phyloP scores from a whole-genome alignment of 1,284 basidiomycete species.

The Coriolopsis trogii region DNA sequence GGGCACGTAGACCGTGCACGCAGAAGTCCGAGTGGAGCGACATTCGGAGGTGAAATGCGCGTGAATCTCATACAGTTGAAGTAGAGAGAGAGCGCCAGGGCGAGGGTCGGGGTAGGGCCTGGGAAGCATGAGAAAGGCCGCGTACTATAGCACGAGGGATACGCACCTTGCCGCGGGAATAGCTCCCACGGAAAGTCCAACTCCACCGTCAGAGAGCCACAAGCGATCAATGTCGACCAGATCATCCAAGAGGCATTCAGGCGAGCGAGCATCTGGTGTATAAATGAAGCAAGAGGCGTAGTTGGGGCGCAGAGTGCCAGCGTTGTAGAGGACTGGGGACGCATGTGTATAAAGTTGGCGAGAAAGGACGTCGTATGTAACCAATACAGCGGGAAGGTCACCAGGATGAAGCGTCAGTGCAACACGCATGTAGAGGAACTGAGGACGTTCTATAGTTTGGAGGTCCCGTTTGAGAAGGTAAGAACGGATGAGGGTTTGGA shows the following conservation, averaged over 20 bases:
- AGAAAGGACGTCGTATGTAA: neutral
- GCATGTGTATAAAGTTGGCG: neutral
- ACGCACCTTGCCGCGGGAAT: neutral
- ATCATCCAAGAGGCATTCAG: neutral
- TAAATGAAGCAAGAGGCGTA: neutral
- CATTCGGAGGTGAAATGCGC: too few relatives aligned
- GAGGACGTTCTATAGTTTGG: neutral
- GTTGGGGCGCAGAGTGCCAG: neutral
- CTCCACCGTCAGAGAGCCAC: neutral
- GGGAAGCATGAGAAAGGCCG: too few relatives aligned
- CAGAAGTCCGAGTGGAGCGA: too few relatives aligned
- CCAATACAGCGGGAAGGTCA: neutral
- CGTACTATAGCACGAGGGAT: too few relatives aligned
- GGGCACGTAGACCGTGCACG: too few relatives aligned
- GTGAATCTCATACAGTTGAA: too few relatives aligned
- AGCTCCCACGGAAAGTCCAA: neutral
- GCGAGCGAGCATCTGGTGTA: neutral
- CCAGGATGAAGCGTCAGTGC: neutral
- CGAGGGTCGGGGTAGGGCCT: too few relatives aligned
- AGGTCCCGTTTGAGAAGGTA: neutral
- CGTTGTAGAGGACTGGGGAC: neutral
- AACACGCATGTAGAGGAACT: neutral
- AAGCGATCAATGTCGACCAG: neutral
- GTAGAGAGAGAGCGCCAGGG: too few relatives aligned
- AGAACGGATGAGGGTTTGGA: neutral